Base-by-base conservation (phyloP, 225 moss, liverwort and hornwort genomes). In the Pleurozium schreberi region DNA sequence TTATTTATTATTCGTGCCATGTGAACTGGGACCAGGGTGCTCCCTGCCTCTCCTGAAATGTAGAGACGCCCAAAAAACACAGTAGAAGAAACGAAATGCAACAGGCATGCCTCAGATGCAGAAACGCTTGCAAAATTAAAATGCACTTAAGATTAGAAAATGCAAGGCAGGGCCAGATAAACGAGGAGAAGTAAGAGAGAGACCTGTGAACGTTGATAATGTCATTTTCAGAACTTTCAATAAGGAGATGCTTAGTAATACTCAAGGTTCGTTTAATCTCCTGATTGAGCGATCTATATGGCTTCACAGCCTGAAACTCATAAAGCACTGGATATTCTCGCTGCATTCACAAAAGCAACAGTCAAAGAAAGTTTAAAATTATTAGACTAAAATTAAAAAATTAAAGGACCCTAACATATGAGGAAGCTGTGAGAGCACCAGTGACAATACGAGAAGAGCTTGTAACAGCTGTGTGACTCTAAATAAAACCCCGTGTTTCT, bases 171-270 rank as follows among this genome's bases (percentile, higher is more conserved):
- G 31, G 42, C 36, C 28, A 71, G 55, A 43, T 26, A 75, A 73
- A 86, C 49, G 55, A 79, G 80, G 80, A 64, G 52, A 53, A 88
- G 50, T 49, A 61, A 82, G n/a, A 82, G 55, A 89, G 77, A 66
- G 28, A 98, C 98, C 98, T 96, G 93, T 97, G 98, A 84, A 97
- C 94, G 81, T 97, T 95, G 82, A 98, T 94, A 61, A 97, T 94
- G 80, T 97, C 95, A 85, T 94, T 91, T 65, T 93, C 92, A 85
- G 92, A 94, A 85, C 92, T 97, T 91, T 98, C 98, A 90, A 98
- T 96, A 45, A 96, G 93, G 85, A 95, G 96, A 88, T 96, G 93
- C 91, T 97, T 93, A 80, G 98, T 97, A 60, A 98, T 89, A 90
- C 96, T 93, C 87, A 98, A 87, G 73, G 92, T 96, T 87, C 98